Base-by-base conservation (phyloP, 2,329 filamentous ascomycete genomes). In the Chaetomium sp. region DNA sequence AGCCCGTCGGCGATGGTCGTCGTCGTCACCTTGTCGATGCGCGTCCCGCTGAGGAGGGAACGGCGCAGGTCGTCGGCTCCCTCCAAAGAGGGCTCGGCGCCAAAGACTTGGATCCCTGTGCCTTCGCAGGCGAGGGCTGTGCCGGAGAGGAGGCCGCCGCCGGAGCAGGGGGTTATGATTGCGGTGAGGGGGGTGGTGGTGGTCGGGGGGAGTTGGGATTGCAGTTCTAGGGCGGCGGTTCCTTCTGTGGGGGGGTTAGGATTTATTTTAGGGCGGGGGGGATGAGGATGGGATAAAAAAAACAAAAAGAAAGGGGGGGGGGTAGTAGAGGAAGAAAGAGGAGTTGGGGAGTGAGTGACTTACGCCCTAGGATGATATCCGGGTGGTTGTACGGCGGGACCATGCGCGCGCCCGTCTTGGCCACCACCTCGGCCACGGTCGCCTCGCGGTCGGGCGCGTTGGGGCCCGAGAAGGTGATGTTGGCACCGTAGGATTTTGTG, bases 361-460 rank as follows among this genome's bases (percentile, higher is more conserved):
- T 13, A 42, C 35, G 93, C 0, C 95, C 94, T 0, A 97, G 85
- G 63, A 98, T 90, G 69, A 97, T 93, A 75, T 97, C 87, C 2
- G 91, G 90, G 77, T 98, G 91, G 76, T 98, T 92, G 75, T 97
- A 97, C 0, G 95, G 93, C 61, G 93, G 93, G 4, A 99, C 85
- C 10, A 97, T 81, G 0, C 88, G 86, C 0, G 92, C 93, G 49
- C 90, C 89, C 0, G 91, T 96, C 65, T 87, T 79, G 31, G 80
- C 79, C 1, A 92, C 83, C 6, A 97, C 86, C 4, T 87, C 78
- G n/a, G 77, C 80, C 0, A 92, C 88, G 8, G 90, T 87, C 8
- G 89, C 90, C 77, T 97, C 92, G 56, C 95, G 87, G 81, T 97
- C 94, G 4, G 84, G 79, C 49, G 85, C 86, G 1, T 93, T 97